phyloP scores from a whole-genome alignment of 2,329 filamentous ascomycete genomes.

The Cladosporium oxysporum region DNA sequence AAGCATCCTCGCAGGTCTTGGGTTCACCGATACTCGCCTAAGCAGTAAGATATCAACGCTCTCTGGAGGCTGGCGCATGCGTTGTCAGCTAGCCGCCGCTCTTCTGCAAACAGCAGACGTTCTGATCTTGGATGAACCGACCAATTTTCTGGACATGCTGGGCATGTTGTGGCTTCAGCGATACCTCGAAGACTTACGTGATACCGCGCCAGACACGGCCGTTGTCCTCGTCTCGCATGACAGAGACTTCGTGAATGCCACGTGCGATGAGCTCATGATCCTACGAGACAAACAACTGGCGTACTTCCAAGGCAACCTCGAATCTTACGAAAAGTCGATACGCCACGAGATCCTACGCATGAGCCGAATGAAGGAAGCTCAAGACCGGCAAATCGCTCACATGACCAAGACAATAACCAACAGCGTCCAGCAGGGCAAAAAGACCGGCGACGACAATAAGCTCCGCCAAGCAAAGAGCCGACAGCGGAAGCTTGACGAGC shows the following conservation, averaged over 20 bases:
- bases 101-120: slow-evolving; percentile 75
- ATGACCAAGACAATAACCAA: slow-evolving; percentile 76
- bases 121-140: slow-evolving; percentile 81
- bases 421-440: slow-evolving; percentile 73
- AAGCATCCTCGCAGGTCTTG: slow-evolving; percentile 67
- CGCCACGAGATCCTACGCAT: slow-evolving; percentile 52
- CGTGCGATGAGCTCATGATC: slow-evolving; percentile 74
- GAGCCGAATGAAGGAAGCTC: slow-evolving; percentile 75
- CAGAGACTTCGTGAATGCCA: slow-evolving; percentile 73
- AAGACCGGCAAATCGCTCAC: slow-evolving; percentile 77
- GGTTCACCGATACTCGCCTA: slow-evolving; percentile 66
- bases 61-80: slow-evolving; percentile 63
- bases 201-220: slow-evolving; percentile 53
- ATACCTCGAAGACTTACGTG: slow-evolving; percentile 62
- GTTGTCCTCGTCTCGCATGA: slow-evolving; percentile 83
- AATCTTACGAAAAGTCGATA: slow-evolving; percentile 60
- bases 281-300: slow-evolving; percentile 70
- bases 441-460: slow-evolving; percentile 80
- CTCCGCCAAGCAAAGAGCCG: slow-evolving; percentile 81
- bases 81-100: slow-evolving; percentile 50
- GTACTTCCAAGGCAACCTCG: slow-evolving; percentile 74
- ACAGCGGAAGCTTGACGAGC: slow-evolving; percentile 81
- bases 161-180: slow-evolving; percentile 83
- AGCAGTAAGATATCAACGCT: slow-evolving; percentile 63
- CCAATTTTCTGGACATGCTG: slow-evolving; percentile 80